These are phyloP conservation scores for Vitis hybrid DNA, from an alignment of 177 flowering plant species.

Conservation along the genomic window DNA sequence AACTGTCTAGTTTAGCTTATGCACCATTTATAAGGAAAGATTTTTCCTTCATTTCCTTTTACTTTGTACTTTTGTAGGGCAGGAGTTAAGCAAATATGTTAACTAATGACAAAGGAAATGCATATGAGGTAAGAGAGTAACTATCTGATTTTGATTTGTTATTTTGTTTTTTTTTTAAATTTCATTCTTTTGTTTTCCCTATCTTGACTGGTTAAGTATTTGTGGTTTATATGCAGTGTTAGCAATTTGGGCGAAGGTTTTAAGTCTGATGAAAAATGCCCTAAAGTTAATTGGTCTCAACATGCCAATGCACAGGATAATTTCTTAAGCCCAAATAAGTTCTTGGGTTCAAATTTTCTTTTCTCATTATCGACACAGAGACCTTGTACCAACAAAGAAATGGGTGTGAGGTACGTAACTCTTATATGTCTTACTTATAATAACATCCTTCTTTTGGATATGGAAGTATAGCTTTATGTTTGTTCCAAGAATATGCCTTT, in stretches of 20 bases:
- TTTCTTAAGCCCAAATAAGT: constrained; percentile 45
- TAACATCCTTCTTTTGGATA: background rate
- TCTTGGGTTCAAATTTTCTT: constrained; percentile 62
- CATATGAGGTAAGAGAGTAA: constrained; percentile 19
- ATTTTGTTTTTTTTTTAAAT: background rate
- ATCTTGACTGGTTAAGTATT: constrained; percentile 3
- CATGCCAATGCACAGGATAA: constrained; percentile 58
- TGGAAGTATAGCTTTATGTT: background rate
- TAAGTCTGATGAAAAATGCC: constrained; percentile 22
- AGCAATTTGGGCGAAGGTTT: constrained; percentile 24
- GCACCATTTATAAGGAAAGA: no score
- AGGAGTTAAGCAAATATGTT: constrained; percentile 16
- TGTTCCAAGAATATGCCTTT: background rate
- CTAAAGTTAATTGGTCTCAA: constrained; percentile 61
- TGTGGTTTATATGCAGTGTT: constrained; percentile 21
- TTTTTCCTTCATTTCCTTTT: no score
- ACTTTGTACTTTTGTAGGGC: no score
- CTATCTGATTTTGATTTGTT: constrained; percentile 1
- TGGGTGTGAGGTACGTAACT: constrained; percentile 32
- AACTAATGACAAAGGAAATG: constrained; percentile 21
- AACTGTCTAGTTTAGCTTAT: no score
- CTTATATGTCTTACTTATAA: background rate
- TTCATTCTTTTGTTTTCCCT: background rate
- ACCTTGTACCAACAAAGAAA: constrained; percentile 31
- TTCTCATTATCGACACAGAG: constrained; percentile 62